Conservation (phyloP, 163 green algal species). For the Coccomyxa subellipsoidea region DNA sequence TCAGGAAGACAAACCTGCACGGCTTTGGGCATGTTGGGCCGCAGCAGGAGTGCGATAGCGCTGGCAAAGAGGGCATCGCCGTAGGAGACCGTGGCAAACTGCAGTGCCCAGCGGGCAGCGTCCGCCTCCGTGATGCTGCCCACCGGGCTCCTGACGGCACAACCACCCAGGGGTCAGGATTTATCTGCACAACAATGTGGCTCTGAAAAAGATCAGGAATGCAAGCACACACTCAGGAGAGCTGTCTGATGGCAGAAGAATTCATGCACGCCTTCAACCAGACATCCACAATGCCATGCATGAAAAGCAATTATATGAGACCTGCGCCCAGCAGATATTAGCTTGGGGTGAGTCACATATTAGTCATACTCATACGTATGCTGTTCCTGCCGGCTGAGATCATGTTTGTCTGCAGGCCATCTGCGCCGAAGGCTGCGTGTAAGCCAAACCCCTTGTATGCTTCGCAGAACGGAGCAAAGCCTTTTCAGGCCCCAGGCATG, state of each 20-base stretch:
- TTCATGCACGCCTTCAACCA: background rate
- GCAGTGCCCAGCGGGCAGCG: background rate
- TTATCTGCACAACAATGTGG: background rate
- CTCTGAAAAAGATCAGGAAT: background rate
- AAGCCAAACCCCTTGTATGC: too few species aligned
- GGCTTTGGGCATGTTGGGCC: background rate
- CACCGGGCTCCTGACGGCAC: background rate
- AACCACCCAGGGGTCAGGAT: background rate
- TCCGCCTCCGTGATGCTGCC: background rate
- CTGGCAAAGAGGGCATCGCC: slow-evolving; percentile 6
- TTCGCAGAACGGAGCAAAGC: too few species aligned
- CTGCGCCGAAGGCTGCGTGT: too few species aligned
- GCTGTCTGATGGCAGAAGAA: too few species aligned
- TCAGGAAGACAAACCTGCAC: background rate
- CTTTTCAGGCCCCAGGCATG: too few species aligned
- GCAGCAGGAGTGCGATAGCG: background rate
- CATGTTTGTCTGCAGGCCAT: too few species aligned
- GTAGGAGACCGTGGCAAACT: background rate
- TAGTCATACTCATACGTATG: too few species aligned
- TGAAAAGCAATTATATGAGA: background rate
- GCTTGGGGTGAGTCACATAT: too few species aligned
- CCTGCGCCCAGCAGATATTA: too few species aligned
- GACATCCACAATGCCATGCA: background rate
- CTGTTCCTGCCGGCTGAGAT: too few species aligned
- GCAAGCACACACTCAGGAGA: background rate